Base-by-base conservation (phyloP, 768 basidiomycete genomes). In the Leccinellum luteum region DNA sequence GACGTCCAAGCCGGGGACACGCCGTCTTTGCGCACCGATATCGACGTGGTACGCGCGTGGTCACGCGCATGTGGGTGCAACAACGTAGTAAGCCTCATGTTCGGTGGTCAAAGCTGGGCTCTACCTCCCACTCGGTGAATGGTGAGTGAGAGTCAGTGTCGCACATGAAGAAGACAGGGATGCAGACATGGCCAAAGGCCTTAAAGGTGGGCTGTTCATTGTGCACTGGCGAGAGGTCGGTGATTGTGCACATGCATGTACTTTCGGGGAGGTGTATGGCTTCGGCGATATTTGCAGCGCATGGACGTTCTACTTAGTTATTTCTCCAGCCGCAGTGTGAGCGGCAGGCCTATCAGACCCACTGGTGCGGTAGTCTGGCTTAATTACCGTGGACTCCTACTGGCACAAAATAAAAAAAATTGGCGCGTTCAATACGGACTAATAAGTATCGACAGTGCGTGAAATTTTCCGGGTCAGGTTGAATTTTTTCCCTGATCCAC, bases 1-100 rank as follows among this genome's bases (percentile, higher is more conserved):
- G 14, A n/a, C 25, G 28, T 25, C 35, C n/a, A 6, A 3, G 61
- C 15, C 34, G 30, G 4, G 63, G 58, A 17, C 51, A 23, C 12
- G 21, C 54, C 19, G 57, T 67, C 48, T 67, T 66, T 50, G 61
- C 23, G 6, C 65, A 64, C 35, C 55, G 43, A 12, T 55, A 48
- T 30, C 55, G 47, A 51, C 27, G 8, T 1, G 45, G 52, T 21
- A 5, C 31, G 4, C 25, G 31, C 31, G 23, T 59, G 57, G 48
- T 60, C 1, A 43, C 13, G 32, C 44, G 23, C 27, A 60, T 66
- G 56, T 66, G 66, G 65, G 44, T 53, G 34, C 62, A 48, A 28
- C 62, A 48, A 28, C 23, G 30, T 10, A 31, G 19, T 3, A 51
- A 45, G 4, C 7, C 47, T 10, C 34, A 41, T 2, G n/a, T 35